Conservation (phyloP, 2,329 filamentous ascomycete species). For the Thelonectria discophora region DNA sequence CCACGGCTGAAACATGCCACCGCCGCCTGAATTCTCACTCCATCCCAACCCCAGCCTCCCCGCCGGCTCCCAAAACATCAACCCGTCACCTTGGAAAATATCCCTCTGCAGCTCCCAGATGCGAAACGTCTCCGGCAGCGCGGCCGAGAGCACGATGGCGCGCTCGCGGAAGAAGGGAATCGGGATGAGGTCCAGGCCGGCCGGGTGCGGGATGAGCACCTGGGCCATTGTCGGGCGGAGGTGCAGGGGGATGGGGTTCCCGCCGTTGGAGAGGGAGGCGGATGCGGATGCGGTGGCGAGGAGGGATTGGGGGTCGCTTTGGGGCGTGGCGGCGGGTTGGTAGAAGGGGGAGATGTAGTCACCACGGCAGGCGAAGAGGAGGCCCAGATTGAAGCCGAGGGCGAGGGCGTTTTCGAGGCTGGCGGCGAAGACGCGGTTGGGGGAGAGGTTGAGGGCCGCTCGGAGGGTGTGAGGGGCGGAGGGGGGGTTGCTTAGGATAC, state of each 20-base stretch:
- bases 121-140: constrained; percentile 34
- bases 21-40: not conserved
- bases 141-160: constrained; percentile 39
- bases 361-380: constrained; percentile 25
- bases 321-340: constrained; percentile 24
- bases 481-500: not conserved
- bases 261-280: not conserved
- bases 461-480: constrained; percentile 17
- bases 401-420: constrained; percentile 34
- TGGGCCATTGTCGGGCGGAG: constrained; percentile 40
- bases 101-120: constrained; percentile 41
- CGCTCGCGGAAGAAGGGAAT: constrained; percentile 38
- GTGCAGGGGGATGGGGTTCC: constrained; percentile 25
- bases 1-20: constrained; percentile 38
- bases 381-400: constrained; percentile 27
- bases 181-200: constrained; percentile 39
- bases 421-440: constrained; percentile 33
- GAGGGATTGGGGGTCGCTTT: constrained; percentile 16
- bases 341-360: constrained; percentile 39
- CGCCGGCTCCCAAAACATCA: constrained; percentile 31
- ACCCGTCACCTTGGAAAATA: constrained; percentile 34
- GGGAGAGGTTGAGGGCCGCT: constrained; percentile 32
- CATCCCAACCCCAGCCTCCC: not conserved
- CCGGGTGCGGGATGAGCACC: constrained; percentile 40
- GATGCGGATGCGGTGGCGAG: constrained; percentile 10